A percentile compares a stretch with the other conserved stretches of the same genome.
Evolutionary conservation across 139 green algal species (phyloP).

Genomic region (Tetraselmis striata): DNA sequence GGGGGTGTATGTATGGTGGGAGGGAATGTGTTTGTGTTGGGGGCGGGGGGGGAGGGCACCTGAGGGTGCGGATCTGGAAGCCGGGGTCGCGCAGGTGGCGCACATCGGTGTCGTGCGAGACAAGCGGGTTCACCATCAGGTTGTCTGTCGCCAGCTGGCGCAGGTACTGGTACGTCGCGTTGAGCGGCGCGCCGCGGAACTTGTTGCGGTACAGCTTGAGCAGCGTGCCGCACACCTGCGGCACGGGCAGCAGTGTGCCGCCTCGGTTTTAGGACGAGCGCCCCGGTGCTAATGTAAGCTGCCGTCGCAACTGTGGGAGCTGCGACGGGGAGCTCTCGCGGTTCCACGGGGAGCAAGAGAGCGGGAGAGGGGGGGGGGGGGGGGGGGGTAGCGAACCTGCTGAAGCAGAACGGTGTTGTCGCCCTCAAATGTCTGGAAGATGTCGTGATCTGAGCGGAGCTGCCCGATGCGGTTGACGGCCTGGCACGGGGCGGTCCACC

Average conservation of each 20-base stretch:
- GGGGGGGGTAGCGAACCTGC: conserved; percentile 44
- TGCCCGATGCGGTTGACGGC: conserved; percentile 71
- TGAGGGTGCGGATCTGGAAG: conserved; percentile 58
- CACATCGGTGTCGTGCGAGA: conserved; percentile 64
- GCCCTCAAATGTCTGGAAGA: conserved; percentile 72
- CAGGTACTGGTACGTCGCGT: conserved; percentile 55
- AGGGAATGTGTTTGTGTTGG: too few species aligned
- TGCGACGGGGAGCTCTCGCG: too few species aligned
- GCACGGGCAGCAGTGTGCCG: not conserved
- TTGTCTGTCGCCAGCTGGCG: conserved; percentile 34
- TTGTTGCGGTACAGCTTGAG: conserved; percentile 71
- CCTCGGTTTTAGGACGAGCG: too few species aligned
- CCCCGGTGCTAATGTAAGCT: too few species aligned
- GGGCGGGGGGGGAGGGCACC: too few species aligned
- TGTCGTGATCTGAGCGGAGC: conserved; percentile 76
- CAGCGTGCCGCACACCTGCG: conserved; percentile 65
- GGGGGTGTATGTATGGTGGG: too few species aligned
- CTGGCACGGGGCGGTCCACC: too few species aligned
- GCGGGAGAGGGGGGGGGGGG: too few species aligned
- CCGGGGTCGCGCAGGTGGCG: conserved; percentile 62
- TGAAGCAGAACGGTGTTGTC: conserved; percentile 86
- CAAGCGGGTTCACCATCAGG: conserved; percentile 71
- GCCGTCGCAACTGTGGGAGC: too few species aligned
- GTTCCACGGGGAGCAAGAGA: too few species aligned
- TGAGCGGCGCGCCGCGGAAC: conserved; percentile 60